These are phyloP conservation scores for Boletus fagicola DNA, from an alignment of 768 basidiomycete species.

Conservation along the genomic window DNA sequence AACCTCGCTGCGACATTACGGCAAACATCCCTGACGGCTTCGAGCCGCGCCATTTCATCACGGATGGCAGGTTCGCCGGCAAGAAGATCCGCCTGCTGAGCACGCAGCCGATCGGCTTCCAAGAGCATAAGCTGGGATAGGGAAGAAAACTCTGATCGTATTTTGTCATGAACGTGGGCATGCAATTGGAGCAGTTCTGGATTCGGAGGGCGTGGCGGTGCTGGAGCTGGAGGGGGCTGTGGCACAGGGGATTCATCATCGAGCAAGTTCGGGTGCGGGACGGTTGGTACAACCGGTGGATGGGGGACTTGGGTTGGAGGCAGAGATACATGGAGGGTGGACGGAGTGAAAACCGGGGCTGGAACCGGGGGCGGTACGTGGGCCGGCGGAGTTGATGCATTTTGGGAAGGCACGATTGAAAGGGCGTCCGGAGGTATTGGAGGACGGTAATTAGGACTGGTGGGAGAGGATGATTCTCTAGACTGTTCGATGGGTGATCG, in stretches of 20 bases:
- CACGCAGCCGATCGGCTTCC: slow-evolving; percentile 73
- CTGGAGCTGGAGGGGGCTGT: slow-evolving; percentile 32
- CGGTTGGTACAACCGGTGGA: slow-evolving; percentile 12
- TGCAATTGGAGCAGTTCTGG: slow-evolving; percentile 86
- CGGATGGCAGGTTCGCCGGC: slow-evolving; percentile 90
- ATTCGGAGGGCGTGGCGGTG: slow-evolving; percentile 84
- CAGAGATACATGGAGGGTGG: slow-evolving; percentile 24
- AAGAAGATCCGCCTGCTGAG: slow-evolving; percentile 80
- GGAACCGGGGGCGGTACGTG: slow-evolving; percentile 17
- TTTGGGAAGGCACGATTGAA: slow-evolving; percentile 24
- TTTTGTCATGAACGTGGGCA: slow-evolving; percentile 68
- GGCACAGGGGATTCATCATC: slow-evolving; percentile 51
- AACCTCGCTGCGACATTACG: slow-evolving; percentile 69
- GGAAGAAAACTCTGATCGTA: slow-evolving; percentile 70
- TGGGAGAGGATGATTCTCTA: slow-evolving; percentile 21
- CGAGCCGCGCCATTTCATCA: slow-evolving; percentile 93
- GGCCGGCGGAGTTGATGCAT: slow-evolving; percentile 30
- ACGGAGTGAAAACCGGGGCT: slow-evolving; percentile 21
- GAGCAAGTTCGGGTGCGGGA: slow-evolving; percentile 53
- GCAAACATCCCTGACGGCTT: slow-evolving; percentile 92
- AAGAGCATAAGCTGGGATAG: slow-evolving; percentile 59
- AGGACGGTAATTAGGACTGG: slow-evolving; percentile 29
- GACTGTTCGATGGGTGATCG: slow-evolving; percentile 21
- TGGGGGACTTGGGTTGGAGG: slow-evolving; percentile 22
- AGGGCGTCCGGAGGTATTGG: slow-evolving; percentile 30